Evolutionary conservation across 2,329 filamentous ascomycete species (phyloP), one percentile per base, ranked within the genome.

Genomic region (Cordyceps tenuipes): DNA sequence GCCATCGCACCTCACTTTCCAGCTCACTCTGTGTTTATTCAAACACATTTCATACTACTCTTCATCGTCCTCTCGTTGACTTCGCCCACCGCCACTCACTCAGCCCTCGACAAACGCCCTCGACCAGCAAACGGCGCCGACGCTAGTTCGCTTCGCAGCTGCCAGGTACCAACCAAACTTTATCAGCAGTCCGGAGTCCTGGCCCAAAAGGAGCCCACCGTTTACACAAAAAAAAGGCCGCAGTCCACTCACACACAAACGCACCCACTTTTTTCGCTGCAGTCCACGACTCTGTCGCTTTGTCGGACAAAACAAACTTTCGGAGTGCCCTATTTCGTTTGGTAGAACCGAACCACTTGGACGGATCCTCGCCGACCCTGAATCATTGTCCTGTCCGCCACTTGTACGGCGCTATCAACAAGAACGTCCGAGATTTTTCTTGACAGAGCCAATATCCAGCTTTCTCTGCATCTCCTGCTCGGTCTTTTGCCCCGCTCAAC

Each of bases 401-500:
- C 23, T 47, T 47, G 43, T 47, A 10, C 23, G 10, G 19, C 23
- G 21, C 44, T 17, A 19, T 55, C 19, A 7, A 36, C 34, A 36
- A 36, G 12, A 56, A 29, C 29, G 47, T 47, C 47, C 55, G 44
- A 23, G 51, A 44, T 54, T 36, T 36, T 54, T 31, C 21, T 15
- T n/a, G 2, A 15, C 39, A 43, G 17, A 43, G 31, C 17, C 54
- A 36, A 46, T 23, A 36, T 13, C 34, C 12, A 36, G 34, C 36
- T 52, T 21, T 9, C 36, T 47, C 26, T 19, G n/a, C 31, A 34
- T 39, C 44, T 59, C 31, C 43, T 60, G 47, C 57, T 60, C 57
- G 57, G 57, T 43, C 57, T 50, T 60, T 51, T 60, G 49, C 57
- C 57, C 57, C 57, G 50, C 57, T 41, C 49, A 13, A 15, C 31